A percentile compares a stretch with the other conserved stretches of the same genome.
These are phyloP conservation scores for Vigna reflexopilosa DNA, from an alignment of 306 rosid species.

Conservation along the genomic window DNA sequence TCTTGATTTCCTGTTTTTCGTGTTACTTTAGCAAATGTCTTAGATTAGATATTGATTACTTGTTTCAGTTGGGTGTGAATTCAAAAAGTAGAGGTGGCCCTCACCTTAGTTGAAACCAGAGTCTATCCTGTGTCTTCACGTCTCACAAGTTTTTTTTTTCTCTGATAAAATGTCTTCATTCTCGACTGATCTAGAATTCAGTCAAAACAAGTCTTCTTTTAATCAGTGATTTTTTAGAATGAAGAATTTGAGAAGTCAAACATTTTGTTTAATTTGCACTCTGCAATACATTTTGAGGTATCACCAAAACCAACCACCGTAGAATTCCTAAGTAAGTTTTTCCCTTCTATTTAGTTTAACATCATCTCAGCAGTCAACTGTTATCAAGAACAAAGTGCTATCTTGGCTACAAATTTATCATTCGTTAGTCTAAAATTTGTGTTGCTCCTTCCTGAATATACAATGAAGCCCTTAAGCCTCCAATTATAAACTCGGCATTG, in stretches of 20 bases:
- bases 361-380: background rate
- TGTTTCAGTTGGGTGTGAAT: background rate
- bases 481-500: background rate
- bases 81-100: background rate
- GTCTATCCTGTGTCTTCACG: background rate
- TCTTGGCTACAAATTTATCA: background rate
- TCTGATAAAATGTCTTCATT: background rate
- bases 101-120: background rate
- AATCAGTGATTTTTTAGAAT: background rate
- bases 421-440: background rate
- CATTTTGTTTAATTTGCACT: slow-evolving; percentile 1
- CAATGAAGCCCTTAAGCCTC: slow-evolving; percentile 25
- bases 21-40: background rate
- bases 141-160: background rate
- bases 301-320: background rate
- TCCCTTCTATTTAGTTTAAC: background rate
- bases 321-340: background rate
- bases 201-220: background rate
- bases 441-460: background rate
- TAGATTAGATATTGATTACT: background rate
- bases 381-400: slow-evolving; percentile 2
- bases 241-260: slow-evolving; percentile 19
- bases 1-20: slow-evolving; percentile 15
- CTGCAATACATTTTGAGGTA: slow-evolving; percentile 9
- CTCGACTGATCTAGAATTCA: slow-evolving; percentile 4